Conservation (phyloP, 768 basidiomycete species). For the Leccinum arenicola region DNA sequence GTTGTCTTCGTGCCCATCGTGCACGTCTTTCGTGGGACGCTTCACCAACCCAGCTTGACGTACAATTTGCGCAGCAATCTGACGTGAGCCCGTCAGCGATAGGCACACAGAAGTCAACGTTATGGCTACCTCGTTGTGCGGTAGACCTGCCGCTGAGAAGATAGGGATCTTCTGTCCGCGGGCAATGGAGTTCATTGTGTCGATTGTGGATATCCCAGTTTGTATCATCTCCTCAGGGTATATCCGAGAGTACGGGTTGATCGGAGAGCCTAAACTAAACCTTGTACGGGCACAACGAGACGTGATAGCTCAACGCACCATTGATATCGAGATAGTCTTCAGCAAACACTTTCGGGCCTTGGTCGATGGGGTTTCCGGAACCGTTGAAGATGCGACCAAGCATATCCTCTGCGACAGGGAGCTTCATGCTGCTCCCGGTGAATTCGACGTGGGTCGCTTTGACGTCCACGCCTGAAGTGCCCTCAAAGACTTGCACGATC, state of each 20-base stretch:
- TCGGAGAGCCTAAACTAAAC: conserved; percentile 76
- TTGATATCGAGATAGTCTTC: conserved; percentile 99
- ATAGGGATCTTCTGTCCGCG: conserved; percentile 99
- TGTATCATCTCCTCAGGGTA: conserved; percentile 99
- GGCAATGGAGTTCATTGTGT: conserved; percentile 98
- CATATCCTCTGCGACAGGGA: conserved; percentile 99
- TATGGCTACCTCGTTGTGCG: conserved; percentile 86
- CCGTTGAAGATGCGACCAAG: conserved; percentile 99
- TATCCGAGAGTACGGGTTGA: conserved; percentile 97
- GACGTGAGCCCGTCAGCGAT: conserved; percentile 22
- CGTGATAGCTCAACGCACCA: conserved; percentile 49
- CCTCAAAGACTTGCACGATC: conserved; percentile 99
- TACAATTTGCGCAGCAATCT: conserved; percentile 99
- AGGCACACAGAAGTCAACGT: conserved; percentile 20
- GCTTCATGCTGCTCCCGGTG: conserved; percentile 97
- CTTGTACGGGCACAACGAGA: conserved; percentile 12
- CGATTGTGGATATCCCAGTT: conserved; percentile 98
- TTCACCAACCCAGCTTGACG: conserved; percentile 98
- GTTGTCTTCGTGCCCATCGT: conserved; percentile 99
- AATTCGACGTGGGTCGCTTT: conserved; percentile 97
- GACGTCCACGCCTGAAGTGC: conserved; percentile 96
- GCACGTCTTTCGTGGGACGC: conserved; percentile 93
- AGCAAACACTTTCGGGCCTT: conserved; percentile 98
- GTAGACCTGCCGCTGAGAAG: conserved; percentile 97
- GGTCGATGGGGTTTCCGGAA: conserved; percentile 95